Percentiles rank a stretch among this genome's conserved stretches.
These are phyloP conservation scores for Plasmodium relictum DNA, from an alignment of 169 alveolate species.

Conservation along the genomic window DNA sequence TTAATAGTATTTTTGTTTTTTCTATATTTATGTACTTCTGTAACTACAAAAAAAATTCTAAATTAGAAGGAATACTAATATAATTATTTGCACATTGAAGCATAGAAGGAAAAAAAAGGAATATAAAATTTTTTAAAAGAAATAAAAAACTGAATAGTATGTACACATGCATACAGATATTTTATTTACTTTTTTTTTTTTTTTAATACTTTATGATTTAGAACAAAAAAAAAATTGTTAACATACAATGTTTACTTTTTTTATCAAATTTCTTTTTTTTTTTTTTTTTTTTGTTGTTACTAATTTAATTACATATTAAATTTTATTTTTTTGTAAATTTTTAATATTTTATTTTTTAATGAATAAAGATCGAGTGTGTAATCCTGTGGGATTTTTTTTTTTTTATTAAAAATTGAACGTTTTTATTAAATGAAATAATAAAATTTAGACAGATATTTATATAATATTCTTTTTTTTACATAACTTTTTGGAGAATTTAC, in stretches of 20 bases:
- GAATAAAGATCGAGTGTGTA: too few species aligned
- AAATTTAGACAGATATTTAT: too few species aligned
- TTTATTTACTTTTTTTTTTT: constrained; percentile 4
- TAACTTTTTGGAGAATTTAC: too few species aligned
- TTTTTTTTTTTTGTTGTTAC: neutral
- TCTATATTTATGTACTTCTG: neutral
- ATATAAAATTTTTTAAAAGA: neutral
- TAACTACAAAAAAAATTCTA: neutral
- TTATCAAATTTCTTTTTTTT: neutral
- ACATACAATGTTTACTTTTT: neutral
- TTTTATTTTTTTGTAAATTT: neutral
- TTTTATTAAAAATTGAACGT: too few species aligned
- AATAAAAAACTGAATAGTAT: neutral
- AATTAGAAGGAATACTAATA: too few species aligned
- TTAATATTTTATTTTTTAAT: too few species aligned
- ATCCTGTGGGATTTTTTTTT: too few species aligned
- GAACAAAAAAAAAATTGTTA: neutral
- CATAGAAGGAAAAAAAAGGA: neutral
- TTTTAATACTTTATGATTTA: neutral
- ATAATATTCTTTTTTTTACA: too few species aligned
- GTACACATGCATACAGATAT: constrained; percentile 4
- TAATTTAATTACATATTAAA: too few species aligned
- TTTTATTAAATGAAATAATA: too few species aligned
- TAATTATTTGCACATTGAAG: neutral
- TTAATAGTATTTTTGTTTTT: neutral